Percentiles rank a stretch among this genome's conserved stretches.
These are phyloP conservation scores for Cryptococcus maquisensis DNA, from an alignment of 1,284 basidiomycete genomes.

Conservation along the genomic window DNA sequence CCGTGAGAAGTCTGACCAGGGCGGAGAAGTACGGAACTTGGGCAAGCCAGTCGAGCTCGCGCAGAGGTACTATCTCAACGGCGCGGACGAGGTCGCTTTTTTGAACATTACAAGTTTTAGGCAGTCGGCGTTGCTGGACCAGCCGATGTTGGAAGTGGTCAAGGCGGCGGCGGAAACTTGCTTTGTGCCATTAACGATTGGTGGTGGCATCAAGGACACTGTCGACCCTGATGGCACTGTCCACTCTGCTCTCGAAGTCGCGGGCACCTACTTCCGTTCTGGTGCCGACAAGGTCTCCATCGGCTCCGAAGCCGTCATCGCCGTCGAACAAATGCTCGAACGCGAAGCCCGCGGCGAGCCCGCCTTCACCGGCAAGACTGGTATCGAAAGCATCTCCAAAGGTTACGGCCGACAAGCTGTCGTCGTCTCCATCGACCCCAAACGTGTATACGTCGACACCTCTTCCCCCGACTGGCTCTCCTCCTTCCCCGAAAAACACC, in stretches of 20 bases:
- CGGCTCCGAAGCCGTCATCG: conserved; percentile 89
- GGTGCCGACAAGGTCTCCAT: conserved; percentile 95
- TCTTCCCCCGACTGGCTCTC: conserved; percentile 58
- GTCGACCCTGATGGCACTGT: conserved; percentile 91
- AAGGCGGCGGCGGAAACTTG: conserved; percentile 82
- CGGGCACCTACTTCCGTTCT: conserved; percentile 91
- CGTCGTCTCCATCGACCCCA: conserved; percentile 95
- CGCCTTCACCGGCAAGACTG: conserved; percentile 58
- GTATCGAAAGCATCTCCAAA: conserved; percentile 87
- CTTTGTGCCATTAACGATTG: conserved; percentile 98
- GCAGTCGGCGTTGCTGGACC: conserved; percentile 87
- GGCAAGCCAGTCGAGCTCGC: conserved; percentile 96
- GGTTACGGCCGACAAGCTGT: conserved; percentile 96
- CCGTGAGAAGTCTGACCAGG: conserved; percentile 64
- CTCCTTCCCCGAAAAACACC: conserved; percentile 52
- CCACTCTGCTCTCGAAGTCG: conserved; percentile 85
- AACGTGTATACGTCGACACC: conserved; percentile 75
- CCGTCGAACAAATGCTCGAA: conserved; percentile 76
- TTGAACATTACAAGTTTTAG: conserved; percentile 99
- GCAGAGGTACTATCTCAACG: conserved; percentile 75
- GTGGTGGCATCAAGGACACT: conserved; percentile 95
- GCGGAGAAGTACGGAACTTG: conserved; percentile 88
- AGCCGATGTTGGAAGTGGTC: conserved; percentile 97
- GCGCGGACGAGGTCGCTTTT: conserved; percentile 95
- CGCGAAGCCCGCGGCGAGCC: conserved; percentile 51